Base-by-base conservation (phyloP, 768 basidiomycete genomes). In the Suillus brevipes region DNA sequence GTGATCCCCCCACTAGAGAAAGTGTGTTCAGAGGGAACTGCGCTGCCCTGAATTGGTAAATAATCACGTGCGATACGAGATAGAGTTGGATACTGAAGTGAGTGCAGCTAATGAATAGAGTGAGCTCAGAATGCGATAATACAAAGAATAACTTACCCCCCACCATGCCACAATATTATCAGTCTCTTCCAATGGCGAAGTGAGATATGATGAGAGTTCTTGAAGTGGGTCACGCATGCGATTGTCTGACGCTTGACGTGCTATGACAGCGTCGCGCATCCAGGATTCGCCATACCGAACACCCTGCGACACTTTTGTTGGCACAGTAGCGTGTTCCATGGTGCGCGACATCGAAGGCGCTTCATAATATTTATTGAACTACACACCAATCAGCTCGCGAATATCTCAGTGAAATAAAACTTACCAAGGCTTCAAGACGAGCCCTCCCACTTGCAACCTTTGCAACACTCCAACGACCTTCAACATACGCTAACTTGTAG, bases 1-100 rank as follows among this genome's bases (percentile, higher is more conserved):
- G 70, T 78, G 31, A 74, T 61, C 0, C 72, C 72, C 31, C 69
- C 69, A 64, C 68, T 70, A 10, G 73, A 77, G 61, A 78, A 78
- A 13, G 66, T 67, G 1, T 65, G 25, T 57, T 78, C 74, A n/a
- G 76, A 73, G 3, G 73, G 57, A 28, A 67, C 69, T 1, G n/a
- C 47, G 13, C 47, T 49, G 6, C 47, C 47, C 13, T 49, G 47
- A 49, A 49, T 49, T 5, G 36, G 62, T 23, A 77, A 63, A 60
- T 57, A 57, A 40, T 70, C 62, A n/a, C 47, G 37, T 13, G 70
- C 70, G 31, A 67, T 68, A 34, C 13, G 23, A 25, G 62, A 23
- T 3, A 68, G 50, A 28, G 65, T 68, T 6, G 63, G 67, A 61
- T 77, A 78, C 23, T 64, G 67, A 8, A 43, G 31, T 1, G 45